Base-by-base conservation (phyloP, 1,284 basidiomycete species). In the Cryptococcus wingfieldii region DNA sequence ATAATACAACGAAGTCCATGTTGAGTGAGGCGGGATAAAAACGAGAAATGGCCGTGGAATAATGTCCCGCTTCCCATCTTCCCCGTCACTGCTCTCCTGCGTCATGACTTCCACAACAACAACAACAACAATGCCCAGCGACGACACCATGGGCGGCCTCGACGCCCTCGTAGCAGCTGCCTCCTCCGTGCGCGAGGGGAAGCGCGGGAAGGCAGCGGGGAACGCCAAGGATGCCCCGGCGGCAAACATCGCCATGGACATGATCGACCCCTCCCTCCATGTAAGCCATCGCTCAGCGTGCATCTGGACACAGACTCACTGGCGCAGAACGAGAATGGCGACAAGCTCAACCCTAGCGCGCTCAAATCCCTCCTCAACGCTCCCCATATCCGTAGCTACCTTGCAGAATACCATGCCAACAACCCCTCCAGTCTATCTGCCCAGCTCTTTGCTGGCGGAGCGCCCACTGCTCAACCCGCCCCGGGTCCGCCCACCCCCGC, bases 141-240 rank as follows among this genome's bases (percentile, higher is more conserved):
- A 60, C 47, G 53, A 55, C 2, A 55, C 61, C 12, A 62, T 62
- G 55, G 61, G 58, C 38, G 61, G 61, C 6, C 44, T 62, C 13
- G 58, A 62, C 31, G 61, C 61, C 14, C 50, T 62, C 14, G 61
- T 59, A 16, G 61, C 58, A 16, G 61, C 61, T 19, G 61, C 61
- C 14, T 57, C 61, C n/a, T 57, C 53, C 12, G 54, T 62, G 5
- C 52, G 53, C 44, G 47, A 27, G 10, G 37, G 37, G 0, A 38
- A 23, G 18, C 16, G 25, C 14, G 59, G 53, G 4, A 46, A 51
- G 45, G 31, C 43, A 16, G 49, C 45, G 5, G 51, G 46, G 19
- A 39, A 51, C 16, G 13, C 2, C 34, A 27, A 18, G 19, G 25
- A 34, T 14, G 19, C 14, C 19, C 3, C 23, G 25, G 16, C 39